phyloP scores from a whole-genome alignment of 352 stramenopile species.

The Aphanomyces stellatus region DNA sequence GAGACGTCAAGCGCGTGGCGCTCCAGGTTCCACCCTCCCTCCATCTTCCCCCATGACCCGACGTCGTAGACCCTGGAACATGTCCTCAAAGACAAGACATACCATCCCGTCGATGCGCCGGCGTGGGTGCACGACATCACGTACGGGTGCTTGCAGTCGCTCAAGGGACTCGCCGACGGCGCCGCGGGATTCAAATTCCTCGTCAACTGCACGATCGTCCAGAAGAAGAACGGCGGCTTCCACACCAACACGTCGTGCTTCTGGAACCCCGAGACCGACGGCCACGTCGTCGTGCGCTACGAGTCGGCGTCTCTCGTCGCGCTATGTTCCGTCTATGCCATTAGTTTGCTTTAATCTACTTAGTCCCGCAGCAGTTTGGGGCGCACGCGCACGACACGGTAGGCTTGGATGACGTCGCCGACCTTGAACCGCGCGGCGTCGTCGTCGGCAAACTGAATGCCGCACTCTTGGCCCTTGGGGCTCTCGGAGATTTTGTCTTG shows the following conservation, averaged over 20 bases:
- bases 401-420: conserved; percentile 93
- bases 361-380: conserved; percentile 9
- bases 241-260: conserved; percentile 84
- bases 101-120: conserved; percentile 75
- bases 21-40: conserved; percentile 40
- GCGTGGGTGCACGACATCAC: conserved; percentile 73
- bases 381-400: conserved; percentile 22
- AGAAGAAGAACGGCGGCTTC: conserved; percentile 82
- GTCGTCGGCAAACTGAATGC: conserved; percentile 90
- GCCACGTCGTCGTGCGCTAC: conserved; percentile 22
- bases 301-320: conserved; percentile 10
- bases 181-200: conserved; percentile 87
- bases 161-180: conserved; percentile 75
- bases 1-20: conserved; percentile 80
- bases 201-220: conserved; percentile 80
- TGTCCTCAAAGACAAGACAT: conserved; percentile 48
- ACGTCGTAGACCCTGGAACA: conserved; percentile 54
- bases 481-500: conserved; percentile 90
- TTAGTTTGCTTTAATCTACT: conserved; percentile 10
- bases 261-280: conserved; percentile 78
- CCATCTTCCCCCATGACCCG: background rate
- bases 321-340: conserved; percentile 7
- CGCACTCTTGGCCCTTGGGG: conserved; percentile 95
- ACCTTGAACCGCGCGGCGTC: conserved; percentile 88
- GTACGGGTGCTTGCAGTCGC: conserved; percentile 65